Evolutionary conservation across 2,329 filamentous ascomycete genomes (phyloP), one percentile per base, ranked within the genome.

Genomic region (Fusarium sp.): DNA sequence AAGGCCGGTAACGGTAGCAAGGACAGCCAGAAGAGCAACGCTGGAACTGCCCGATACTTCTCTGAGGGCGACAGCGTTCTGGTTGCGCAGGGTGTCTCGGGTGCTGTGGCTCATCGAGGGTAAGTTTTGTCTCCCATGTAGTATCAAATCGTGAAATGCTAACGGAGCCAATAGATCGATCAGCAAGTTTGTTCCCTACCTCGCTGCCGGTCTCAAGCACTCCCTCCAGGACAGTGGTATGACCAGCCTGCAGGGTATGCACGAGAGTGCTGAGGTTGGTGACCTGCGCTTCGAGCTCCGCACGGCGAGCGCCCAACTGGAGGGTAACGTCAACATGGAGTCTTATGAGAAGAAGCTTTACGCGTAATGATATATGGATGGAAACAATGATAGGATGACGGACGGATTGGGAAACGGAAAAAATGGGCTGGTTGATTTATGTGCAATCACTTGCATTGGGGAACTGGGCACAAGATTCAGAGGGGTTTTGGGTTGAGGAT

Each of bases 311-410:
- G 96, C 96, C 50, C 94, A 97, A 87, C 87, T 96, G 62, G 96
- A 99, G 85, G 96, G 96, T 70, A 96, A 95, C 78, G 94, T 99
- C 65, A 96, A 98, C 83, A 94, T 99, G 87, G 94, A 98, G 85
- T 95, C 93, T 79, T 98, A 97, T 79, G 96, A 98, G 86, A 99
- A 99, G 92, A 99, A 98, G 88, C 91, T 99, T 72, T 99, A 97
- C 82, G 93, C 94, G 75, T 97, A 89, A 80, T 73, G 71, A 73
- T 65, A 71, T 67, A 65, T 64, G 55, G 27, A 63, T 44, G 55
- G 41, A 56, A 56, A 73, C 17, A 68, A 66, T 54, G 62, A 68
- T 19, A 55, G 57, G 47, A 64, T 59, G 61, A 47, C 32, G 59
- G 60, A 53, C 9, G 59, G 60, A 53, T 10, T 64, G 62, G 65